phyloP scores from a whole-genome alignment of 2,329 filamentous ascomycete genomes.

The Neofusicoccum ribis region DNA sequence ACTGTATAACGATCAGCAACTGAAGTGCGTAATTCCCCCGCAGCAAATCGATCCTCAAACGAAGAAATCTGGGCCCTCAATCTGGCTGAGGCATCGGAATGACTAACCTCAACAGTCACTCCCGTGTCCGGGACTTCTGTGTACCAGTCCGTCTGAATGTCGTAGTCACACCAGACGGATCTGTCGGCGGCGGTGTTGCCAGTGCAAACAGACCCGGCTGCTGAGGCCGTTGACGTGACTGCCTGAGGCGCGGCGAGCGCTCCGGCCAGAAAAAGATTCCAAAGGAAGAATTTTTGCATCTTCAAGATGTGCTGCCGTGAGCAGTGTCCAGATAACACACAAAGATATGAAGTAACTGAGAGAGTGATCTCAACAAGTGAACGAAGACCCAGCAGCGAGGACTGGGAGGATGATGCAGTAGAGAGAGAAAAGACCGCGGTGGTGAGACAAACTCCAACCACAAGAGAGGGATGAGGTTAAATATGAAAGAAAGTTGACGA shows the following conservation, averaged over 20 bases:
- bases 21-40: not conserved
- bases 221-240: not conserved
- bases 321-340: not conserved
- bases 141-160: constrained; percentile 56
- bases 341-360: not conserved
- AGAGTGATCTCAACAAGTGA: not conserved
- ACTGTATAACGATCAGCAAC: constrained; percentile 44
- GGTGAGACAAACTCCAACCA: not conserved
- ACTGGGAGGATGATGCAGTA: not conserved
- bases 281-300: not conserved
- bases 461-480: not conserved
- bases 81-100: not conserved
- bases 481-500: not conserved
- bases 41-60: not conserved
- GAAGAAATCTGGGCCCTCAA: not conserved
- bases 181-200: constrained; percentile 34
- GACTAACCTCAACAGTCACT: constrained; percentile 46
- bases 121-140: constrained; percentile 53
- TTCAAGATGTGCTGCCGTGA: not conserved
- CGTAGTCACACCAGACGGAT: constrained; percentile 45
- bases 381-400: not conserved
- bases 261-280: not conserved
- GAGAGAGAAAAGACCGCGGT: not conserved
- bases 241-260: not conserved
- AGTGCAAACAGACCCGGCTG: constrained; percentile 25